Percentiles rank a stretch among this genome's conserved stretches.
Evolutionary conservation across 306 rosid genomes (phyloP).

Genomic region (Quercus rubra): DNA sequence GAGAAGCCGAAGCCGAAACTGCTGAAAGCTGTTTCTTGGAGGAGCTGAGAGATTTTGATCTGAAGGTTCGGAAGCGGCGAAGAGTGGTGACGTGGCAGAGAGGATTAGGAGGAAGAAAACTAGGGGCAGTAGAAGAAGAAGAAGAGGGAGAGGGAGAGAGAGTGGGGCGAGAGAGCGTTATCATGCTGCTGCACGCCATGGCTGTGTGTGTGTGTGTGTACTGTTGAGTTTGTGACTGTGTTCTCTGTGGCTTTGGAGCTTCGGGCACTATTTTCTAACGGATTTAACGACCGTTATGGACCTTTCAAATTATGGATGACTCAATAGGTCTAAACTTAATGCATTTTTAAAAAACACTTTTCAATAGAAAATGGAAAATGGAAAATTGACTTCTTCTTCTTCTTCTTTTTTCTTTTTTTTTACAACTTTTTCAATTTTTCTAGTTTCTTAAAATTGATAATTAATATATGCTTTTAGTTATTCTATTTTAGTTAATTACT

Average conservation of each 20-base stretch:
- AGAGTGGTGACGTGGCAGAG: constrained; percentile 25
- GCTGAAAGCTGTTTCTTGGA: constrained; percentile 30
- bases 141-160: constrained; percentile 8
- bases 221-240: too few species aligned
- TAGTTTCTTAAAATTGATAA: too few species aligned
- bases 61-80: constrained; percentile 4
- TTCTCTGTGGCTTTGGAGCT: constrained; percentile 14
- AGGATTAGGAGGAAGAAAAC: constrained; percentile 24
- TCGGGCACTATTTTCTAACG: constrained; percentile 21
- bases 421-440: too few species aligned
- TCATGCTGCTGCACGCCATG: constrained; percentile 49
- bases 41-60: background rate
- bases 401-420: too few species aligned
- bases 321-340: background rate
- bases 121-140: constrained; percentile 2
- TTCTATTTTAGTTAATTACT: too few species aligned
- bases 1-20: constrained; percentile 46
- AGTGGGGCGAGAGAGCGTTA: constrained; percentile 26
- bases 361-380: too few species aligned
- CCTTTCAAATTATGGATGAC: constrained; percentile 16
- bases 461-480: too few species aligned
- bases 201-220: constrained; percentile 43
- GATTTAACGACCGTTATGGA: constrained; percentile 30
- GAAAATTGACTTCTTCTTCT: too few species aligned
- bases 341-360: too few species aligned